These are phyloP conservation scores for Phaseolus lunatus DNA, from an alignment of 306 rosid genomes.

Conservation along the genomic window DNA sequence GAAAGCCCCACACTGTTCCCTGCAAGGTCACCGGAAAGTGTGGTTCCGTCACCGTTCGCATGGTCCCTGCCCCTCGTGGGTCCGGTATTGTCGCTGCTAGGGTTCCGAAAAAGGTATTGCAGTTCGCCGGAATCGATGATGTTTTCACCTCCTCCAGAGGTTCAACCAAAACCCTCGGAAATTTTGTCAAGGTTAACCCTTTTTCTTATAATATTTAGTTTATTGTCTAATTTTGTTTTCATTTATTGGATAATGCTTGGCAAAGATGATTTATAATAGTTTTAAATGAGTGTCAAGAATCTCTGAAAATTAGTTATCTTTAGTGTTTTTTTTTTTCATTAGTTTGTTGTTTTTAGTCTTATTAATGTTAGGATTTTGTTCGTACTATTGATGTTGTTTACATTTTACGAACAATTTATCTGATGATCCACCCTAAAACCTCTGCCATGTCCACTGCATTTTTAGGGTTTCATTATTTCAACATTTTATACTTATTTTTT, in stretches of 20 bases:
- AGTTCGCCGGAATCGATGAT: slow-evolving; percentile 49
- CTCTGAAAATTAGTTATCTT: no score
- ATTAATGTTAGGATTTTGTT: no score
- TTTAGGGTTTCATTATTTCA: no score
- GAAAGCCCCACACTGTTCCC: slow-evolving; percentile 49
- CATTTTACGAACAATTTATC: no score
- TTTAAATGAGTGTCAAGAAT: no score
- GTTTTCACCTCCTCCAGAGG: slow-evolving; percentile 52
- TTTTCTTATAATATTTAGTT: not conserved
- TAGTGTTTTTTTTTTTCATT: no score
- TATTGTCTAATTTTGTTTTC: not conserved
- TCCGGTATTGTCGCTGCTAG: slow-evolving; percentile 51
- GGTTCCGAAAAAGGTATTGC: slow-evolving; percentile 54
- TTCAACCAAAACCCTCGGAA: slow-evolving; percentile 51
- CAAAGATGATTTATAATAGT: no score
- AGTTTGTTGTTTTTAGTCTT: no score
- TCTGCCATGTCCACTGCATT: not conserved
- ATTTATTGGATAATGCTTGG: no score
- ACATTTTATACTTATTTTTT: not conserved
- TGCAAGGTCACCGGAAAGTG: slow-evolving; percentile 53
- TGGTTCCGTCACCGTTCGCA: slow-evolving; percentile 47
- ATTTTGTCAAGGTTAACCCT: slow-evolving; percentile 46
- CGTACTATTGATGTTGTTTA: no score
- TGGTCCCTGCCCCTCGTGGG: slow-evolving; percentile 55
- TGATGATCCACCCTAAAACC: no score